A percentile compares a stretch with the other conserved stretches of the same genome.
Evolutionary conservation across 148 eudicot species (phyloP).

Genomic region (Vaccinium darrowii): DNA sequence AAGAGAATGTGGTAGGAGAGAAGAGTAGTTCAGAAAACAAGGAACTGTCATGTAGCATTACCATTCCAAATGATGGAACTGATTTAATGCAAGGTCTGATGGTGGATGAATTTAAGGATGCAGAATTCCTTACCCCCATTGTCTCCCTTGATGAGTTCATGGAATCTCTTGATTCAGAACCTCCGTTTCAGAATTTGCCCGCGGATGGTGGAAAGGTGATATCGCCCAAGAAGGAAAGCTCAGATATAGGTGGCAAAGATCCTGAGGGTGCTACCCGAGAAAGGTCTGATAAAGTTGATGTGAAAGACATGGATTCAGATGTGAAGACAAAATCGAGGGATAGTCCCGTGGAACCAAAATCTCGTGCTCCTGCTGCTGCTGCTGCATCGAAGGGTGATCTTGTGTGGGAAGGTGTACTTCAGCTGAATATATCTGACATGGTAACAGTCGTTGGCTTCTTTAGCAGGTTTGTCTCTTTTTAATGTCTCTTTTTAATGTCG

Average conservation of each 20-base stretch:
- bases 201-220: constrained; percentile 38
- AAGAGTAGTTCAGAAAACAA: constrained; percentile 30
- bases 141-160: constrained; percentile 90
- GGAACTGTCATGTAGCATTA: constrained; percentile 48
- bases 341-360: constrained; percentile 27
- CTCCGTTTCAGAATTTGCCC: constrained; percentile 74
- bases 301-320: constrained; percentile 29
- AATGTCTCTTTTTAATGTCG: background rate
- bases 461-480: constrained; percentile 41
- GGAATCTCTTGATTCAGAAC: constrained; percentile 92
- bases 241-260: constrained; percentile 34
- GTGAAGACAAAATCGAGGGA: constrained; percentile 26
- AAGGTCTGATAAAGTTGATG: constrained; percentile 26
- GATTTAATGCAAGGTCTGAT: constrained; percentile 91
- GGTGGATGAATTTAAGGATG: constrained; percentile 80
- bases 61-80: constrained; percentile 74
- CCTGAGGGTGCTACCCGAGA: constrained; percentile 21
- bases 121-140: constrained; percentile 77
- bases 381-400: constrained; percentile 34
- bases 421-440: constrained; percentile 57
- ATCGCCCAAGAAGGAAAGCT: constrained; percentile 32
- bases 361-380: constrained; percentile 17
- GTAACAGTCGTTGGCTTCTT: constrained; percentile 56
- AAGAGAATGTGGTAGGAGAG: constrained; percentile 26
- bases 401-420: constrained; percentile 80